Conservation (phyloP, 2,329 filamentous ascomycete genomes). For the Cryphonectria japonica region DNA sequence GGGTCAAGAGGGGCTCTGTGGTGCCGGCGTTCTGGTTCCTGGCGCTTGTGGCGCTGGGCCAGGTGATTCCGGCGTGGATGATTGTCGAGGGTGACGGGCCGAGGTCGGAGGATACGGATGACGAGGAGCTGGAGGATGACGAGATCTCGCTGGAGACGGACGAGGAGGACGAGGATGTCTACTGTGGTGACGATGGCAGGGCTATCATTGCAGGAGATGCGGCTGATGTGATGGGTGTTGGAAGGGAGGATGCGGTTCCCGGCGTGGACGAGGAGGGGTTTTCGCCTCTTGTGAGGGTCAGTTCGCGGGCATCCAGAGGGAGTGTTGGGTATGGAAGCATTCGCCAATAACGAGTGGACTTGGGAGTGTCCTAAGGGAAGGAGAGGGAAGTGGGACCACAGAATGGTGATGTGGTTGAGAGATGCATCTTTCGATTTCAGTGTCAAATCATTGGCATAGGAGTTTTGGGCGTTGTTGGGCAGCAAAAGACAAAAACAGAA, state of each 20-base stretch:
- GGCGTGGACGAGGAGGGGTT: slow-evolving; percentile 20
- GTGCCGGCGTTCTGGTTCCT: slow-evolving; percentile 83
- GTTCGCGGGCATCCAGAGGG: slow-evolving; percentile 15
- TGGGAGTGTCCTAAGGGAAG: not conserved
- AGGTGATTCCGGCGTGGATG: slow-evolving; percentile 73
- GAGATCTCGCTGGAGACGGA: slow-evolving; percentile 38
- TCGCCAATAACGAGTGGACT: slow-evolving; percentile 16
- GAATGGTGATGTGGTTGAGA: not conserved
- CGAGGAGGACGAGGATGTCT: slow-evolving; percentile 35
- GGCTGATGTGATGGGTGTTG: slow-evolving; percentile 11
- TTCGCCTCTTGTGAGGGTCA: slow-evolving; percentile 20
- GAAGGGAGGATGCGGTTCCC: not conserved
- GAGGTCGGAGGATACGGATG: slow-evolving; percentile 41
- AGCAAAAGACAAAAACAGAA: not conserved
- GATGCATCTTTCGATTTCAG: not conserved
- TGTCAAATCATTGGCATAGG: not conserved
- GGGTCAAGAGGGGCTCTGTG: slow-evolving; percentile 75
- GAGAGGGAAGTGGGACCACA: not conserved
- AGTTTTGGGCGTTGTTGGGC: not conserved
- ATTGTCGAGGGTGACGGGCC: slow-evolving; percentile 76
- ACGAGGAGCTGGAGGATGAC: slow-evolving; percentile 38
- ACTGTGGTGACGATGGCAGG: slow-evolving; percentile 32
- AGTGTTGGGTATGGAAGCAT: slow-evolving; percentile 19
- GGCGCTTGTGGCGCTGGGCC: slow-evolving; percentile 63
- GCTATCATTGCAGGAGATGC: slow-evolving; percentile 23